Conservation (phyloP, 2,329 filamentous ascomycete species). For the Scedosporium apiospermum region DNA sequence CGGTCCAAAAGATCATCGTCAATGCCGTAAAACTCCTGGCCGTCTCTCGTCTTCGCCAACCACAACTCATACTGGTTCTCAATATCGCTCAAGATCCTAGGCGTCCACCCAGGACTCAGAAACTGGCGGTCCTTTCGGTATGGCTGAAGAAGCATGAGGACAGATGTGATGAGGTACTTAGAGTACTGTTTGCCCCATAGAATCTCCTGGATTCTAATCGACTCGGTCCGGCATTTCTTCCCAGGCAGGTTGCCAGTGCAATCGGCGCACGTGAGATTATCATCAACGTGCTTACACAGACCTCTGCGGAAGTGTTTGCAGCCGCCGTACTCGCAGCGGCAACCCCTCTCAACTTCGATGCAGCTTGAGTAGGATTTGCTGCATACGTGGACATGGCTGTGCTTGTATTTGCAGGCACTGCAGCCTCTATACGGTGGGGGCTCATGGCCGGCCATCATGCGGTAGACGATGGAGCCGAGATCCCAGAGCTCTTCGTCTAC, state of each 20-base stretch:
- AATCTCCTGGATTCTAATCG: not conserved
- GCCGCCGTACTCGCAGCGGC: not conserved
- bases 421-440: not conserved
- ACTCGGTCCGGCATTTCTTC: not conserved
- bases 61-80: not conserved
- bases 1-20: constrained; percentile 4
- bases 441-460: constrained; percentile 29
- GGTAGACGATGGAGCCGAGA: constrained; percentile 27
- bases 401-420: constrained; percentile 1
- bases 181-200: constrained; percentile 2
- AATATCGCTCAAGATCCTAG: not conserved
- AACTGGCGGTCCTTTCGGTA: not conserved
- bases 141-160: not conserved
- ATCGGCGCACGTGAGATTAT: not conserved
- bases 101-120: not conserved
- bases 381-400: not conserved
- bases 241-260: too few relatives aligned
- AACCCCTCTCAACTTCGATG: not conserved
- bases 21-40: not conserved
- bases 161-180: not conserved
- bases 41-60: not conserved
- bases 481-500: constrained; percentile 26
- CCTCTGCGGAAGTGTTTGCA: not conserved
- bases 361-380: not conserved
- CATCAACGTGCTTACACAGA: not conserved